These are phyloP conservation scores for Sporothrix pallida DNA, from an alignment of 2,329 filamentous ascomycete genomes.

Conservation along the genomic window DNA sequence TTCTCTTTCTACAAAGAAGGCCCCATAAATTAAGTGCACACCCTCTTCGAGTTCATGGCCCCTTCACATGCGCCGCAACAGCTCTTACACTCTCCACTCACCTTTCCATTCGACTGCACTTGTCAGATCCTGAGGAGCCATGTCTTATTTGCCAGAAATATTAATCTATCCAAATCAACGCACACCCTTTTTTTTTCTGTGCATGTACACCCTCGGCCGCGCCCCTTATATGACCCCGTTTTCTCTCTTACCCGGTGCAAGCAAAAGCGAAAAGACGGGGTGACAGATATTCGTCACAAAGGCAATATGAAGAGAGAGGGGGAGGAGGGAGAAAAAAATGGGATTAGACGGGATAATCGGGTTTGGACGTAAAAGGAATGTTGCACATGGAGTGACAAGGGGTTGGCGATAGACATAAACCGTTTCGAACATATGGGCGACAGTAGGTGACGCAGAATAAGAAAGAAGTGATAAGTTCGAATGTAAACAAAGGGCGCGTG, in stretches of 20 bases:
- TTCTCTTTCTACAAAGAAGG: neutral
- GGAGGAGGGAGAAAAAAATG: neutral
- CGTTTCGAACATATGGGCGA: slow-evolving; percentile 26
- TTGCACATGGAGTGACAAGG: slow-evolving; percentile 27
- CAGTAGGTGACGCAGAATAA: slow-evolving; percentile 1
- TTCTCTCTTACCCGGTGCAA: slow-evolving; percentile 20
- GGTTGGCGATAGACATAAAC: neutral
- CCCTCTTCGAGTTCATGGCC: neutral
- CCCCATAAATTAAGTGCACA: slow-evolving; percentile 4
- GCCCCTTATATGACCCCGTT: slow-evolving; percentile 1
- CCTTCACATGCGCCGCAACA: neutral
- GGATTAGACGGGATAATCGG: neutral
- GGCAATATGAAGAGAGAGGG: neutral
- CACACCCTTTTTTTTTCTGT: neutral
- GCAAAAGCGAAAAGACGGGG: slow-evolving; percentile 2
- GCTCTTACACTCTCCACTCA: neutral
- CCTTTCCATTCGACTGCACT: neutral
- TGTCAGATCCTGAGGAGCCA: neutral
- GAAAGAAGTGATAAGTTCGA: neutral
- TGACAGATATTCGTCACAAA: neutral
- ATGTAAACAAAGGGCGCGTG: neutral
- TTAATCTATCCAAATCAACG: slow-evolving; percentile 20
- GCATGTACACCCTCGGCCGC: slow-evolving; percentile 1
- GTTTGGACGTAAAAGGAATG: neutral
- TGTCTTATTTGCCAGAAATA: slow-evolving; percentile 24